Evolutionary conservation across 2,329 filamentous ascomycete species (phyloP).

Genomic region (Chaetoscypha palmicola): DNA sequence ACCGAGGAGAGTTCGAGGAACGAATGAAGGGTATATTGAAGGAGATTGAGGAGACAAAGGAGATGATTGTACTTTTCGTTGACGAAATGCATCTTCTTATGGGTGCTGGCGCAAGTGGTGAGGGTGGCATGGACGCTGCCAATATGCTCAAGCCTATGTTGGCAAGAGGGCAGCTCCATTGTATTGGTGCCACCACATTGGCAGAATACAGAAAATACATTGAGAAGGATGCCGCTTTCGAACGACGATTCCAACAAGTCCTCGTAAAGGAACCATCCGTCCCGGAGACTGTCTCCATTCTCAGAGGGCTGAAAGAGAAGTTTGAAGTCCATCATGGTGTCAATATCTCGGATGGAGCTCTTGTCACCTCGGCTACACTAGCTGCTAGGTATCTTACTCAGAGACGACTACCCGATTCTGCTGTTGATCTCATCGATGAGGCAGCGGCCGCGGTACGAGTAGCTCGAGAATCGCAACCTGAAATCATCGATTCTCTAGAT

Average conservation of each 20-base stretch:
- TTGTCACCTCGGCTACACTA: conserved; percentile 84
- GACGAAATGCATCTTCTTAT: conserved; percentile 98
- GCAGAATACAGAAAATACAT: conserved; percentile 98
- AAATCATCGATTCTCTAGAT: conserved; percentile 91
- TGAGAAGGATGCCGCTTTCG: conserved; percentile 96
- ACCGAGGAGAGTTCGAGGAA: conserved; percentile 97
- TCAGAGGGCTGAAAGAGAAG: conserved; percentile 95
- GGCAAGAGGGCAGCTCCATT: conserved; percentile 91
- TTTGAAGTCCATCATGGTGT: conserved; percentile 99
- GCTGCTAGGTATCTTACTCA: conserved; percentile 90
- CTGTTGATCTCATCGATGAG: conserved; percentile 93
- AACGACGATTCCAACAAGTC: conserved; percentile 97
- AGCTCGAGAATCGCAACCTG: conserved; percentile 90
- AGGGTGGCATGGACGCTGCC: conserved; percentile 97
- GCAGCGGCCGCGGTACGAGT: conserved; percentile 95
- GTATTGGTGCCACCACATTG: conserved; percentile 93
- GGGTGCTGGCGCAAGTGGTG: conserved; percentile 89
- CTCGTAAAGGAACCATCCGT: conserved; percentile 90
- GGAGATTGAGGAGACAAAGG: conserved; percentile 89
- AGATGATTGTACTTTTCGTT: conserved; percentile 96
- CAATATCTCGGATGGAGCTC: conserved; percentile 87
- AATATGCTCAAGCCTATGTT: conserved; percentile 98
- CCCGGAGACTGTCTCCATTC: conserved; percentile 87
- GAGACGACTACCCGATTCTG: conserved; percentile 87
- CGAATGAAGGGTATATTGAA: conserved; percentile 98